phyloP scores from a whole-genome alignment of 768 basidiomycete species.

The Suillus fuscotomentosus region DNA sequence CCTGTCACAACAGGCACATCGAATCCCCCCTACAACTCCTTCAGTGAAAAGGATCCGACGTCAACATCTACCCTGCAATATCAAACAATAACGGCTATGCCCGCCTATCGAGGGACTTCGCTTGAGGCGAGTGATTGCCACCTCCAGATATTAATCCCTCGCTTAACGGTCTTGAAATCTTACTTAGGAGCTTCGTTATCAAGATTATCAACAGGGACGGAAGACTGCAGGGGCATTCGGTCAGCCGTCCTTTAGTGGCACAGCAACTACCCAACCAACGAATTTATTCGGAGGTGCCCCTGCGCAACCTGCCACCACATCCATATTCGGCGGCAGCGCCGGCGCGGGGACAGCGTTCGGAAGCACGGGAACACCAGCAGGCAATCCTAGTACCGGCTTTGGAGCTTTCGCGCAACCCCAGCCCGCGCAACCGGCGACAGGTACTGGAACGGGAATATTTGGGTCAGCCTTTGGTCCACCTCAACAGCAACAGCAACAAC shows the following conservation, averaged over 20 bases:
- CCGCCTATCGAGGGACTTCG: slow-evolving; percentile 73
- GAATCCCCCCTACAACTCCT: slow-evolving; percentile 59
- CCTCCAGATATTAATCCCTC: slow-evolving; percentile 11
- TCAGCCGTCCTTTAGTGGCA: slow-evolving; percentile 32
- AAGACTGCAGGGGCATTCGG: slow-evolving; percentile 71
- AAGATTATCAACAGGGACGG: slow-evolving; percentile 74
- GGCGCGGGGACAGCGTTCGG: slow-evolving; percentile 21
- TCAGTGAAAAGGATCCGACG: slow-evolving; percentile 63
- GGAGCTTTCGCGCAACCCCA: slow-evolving; percentile 34
- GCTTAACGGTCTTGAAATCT: neutral
- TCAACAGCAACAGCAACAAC: slow-evolving; percentile 28
- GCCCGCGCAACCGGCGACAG: slow-evolving; percentile 38
- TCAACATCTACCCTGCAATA: slow-evolving; percentile 56
- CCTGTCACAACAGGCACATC: slow-evolving; percentile 68
- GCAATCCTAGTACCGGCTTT: slow-evolving; percentile 28
- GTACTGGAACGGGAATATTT: slow-evolving; percentile 41
- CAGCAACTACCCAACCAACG: slow-evolving; percentile 25
- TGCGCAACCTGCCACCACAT: slow-evolving; percentile 25
- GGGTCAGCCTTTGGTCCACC: slow-evolving; percentile 41
- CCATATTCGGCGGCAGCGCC: slow-evolving; percentile 29
- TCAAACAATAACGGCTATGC: slow-evolving; percentile 81
- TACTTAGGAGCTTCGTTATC: slow-evolving; percentile 64
- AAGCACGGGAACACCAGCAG: slow-evolving; percentile 21
- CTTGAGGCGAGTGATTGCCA: slow-evolving; percentile 55
- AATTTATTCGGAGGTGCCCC: slow-evolving; percentile 26